Base-by-base conservation (phyloP, 2,329 filamentous ascomycete genomes). In the Penicillium freii region DNA sequence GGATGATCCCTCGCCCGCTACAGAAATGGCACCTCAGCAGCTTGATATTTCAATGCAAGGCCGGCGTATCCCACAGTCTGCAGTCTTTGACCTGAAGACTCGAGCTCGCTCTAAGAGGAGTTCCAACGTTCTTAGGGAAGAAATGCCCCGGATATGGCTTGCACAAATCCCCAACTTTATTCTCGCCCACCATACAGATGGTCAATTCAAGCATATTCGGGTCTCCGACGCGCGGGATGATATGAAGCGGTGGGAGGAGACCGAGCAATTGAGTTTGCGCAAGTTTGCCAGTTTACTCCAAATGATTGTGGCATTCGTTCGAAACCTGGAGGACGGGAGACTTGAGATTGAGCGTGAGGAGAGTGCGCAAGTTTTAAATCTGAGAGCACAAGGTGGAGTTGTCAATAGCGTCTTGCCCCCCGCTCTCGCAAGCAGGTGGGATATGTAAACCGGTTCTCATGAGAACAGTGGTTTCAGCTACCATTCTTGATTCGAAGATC, bases 31-130 rank as follows among this genome's bases (percentile, higher is more conserved):
- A 34, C n/a, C 9, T 17, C 23, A 27, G 1, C 31, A 51, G 34
- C 62, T 70, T 8, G 46, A 31, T 3, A 51, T 78, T 19, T 51
- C 43, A 5, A 57, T 68, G 38, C 62, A 63, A 25, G 65, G 65
- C 17, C 6, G 39, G 5, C 40, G 58, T 29, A 66, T 80, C 11
- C 71, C 77, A 5, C 79, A 82, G 60, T 45, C 64, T 19, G 73
- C 76, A n/a, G 69, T 82, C 3, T 81, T 83, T 62, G 81, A 83
- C 57, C 65, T 83, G 39, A 84, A 84, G 59, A 84, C 82, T 1
- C 75, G 81, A 25, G 75, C 76, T 1, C 60, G 64, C 42, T 67
- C 63, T 11, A 71, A 72, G 36, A 60, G 69, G 1, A 68, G 74
- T 10, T 42, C 69, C 0, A 71, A 78, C 10, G 64, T 70, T 5